phyloP scores from a whole-genome alignment of 176 grass and related monocot genomes.

The Ensete glaucum region DNA sequence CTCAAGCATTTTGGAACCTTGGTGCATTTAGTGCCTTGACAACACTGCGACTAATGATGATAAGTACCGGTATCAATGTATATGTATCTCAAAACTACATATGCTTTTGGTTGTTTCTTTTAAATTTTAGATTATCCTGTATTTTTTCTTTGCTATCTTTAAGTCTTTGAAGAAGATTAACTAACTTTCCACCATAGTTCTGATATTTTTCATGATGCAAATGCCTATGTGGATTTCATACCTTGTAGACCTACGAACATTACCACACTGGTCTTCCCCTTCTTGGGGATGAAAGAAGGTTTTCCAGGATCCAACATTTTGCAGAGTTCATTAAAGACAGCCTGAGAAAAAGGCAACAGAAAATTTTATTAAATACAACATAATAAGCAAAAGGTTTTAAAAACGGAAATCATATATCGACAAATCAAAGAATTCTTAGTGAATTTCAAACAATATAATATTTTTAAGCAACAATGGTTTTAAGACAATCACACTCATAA shows the following conservation, averaged over 20 bases:
- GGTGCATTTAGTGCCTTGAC: no score
- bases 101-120: neutral
- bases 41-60: neutral
- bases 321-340: slow-evolving; percentile 82
- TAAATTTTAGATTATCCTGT: neutral
- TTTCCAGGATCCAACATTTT: slow-evolving; percentile 96
- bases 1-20: no score
- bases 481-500: neutral
- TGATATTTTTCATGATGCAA: neutral
- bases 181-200: neutral
- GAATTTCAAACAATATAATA: no score
- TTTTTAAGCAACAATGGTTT: neutral
- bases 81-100: neutral
- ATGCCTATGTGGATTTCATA: neutral
- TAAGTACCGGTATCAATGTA: neutral
- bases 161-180: neutral
- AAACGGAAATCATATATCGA: neutral
- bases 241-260: slow-evolving; percentile 98
- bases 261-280: slow-evolving; percentile 67
- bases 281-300: slow-evolving; percentile 75
- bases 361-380: neutral
- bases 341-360: slow-evolving; percentile 28
- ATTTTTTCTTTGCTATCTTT: neutral
- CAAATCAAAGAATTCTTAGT: no score
- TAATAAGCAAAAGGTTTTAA: no score